Evolutionary conservation across 306 rosid genomes (phyloP).

Genomic region (Erythrophleum fordii): DNA sequence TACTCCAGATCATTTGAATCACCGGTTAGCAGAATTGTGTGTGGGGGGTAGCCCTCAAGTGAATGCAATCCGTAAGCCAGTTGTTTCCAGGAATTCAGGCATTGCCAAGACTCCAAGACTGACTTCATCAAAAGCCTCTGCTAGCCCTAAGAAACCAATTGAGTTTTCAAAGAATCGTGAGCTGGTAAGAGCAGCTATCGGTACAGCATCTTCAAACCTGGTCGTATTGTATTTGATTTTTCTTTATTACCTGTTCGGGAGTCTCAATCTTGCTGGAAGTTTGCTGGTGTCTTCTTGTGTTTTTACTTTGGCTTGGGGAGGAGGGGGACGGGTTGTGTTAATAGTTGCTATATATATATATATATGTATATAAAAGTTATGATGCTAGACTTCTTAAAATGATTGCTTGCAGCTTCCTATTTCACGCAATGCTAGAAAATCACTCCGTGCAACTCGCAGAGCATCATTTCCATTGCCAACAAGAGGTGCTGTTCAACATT

Average conservation of each 20-base stretch:
- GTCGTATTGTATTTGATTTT: too few species aligned
- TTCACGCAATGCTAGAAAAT: conserved; percentile 51
- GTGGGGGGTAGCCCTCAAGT: conserved; percentile 48
- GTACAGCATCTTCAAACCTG: too few species aligned
- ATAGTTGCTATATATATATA: neutral
- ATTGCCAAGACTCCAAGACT: conserved; percentile 49
- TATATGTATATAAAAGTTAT: neutral
- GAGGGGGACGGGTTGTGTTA: neutral
- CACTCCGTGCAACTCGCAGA: conserved; percentile 61
- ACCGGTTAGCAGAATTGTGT: conserved; percentile 55
- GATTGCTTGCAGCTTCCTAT: conserved; percentile 58
- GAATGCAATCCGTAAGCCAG: conserved; percentile 52
- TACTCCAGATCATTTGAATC: conserved; percentile 56
- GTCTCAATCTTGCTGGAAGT: conserved; percentile 39
- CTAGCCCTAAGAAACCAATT: conserved; percentile 54
- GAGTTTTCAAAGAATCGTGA: conserved; percentile 58
- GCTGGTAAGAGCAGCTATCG: conserved; percentile 66
- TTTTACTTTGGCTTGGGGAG: conserved; percentile 12
- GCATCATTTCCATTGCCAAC: conserved; percentile 80
- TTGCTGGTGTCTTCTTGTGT: conserved; percentile 1
- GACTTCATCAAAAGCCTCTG: conserved; percentile 55
- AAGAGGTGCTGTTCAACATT: conserved; percentile 50
- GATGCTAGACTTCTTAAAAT: conserved; percentile 39
- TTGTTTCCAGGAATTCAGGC: conserved; percentile 57
- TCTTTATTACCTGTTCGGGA: too few species aligned